Base-by-base conservation (phyloP, 2,329 filamentous ascomycete genomes). In the Neoarthrinium moseri region DNA sequence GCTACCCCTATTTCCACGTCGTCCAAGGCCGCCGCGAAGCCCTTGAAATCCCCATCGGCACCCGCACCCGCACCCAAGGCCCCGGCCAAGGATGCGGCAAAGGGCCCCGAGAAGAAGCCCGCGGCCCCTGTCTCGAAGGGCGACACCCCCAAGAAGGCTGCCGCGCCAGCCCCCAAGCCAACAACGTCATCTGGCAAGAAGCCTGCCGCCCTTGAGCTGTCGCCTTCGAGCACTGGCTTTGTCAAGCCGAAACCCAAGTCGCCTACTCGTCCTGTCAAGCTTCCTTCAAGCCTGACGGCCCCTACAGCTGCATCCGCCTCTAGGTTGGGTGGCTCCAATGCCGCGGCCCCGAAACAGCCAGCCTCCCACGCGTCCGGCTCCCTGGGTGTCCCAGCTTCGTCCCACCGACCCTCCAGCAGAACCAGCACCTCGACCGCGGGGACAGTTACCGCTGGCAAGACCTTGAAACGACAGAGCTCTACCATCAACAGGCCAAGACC, bases 251-350 rank as follows among this genome's bases (percentile, higher is more conserved):
- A 82, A 60, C 67, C 75, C 32, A 84, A 81, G 63, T 89, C 86
- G 10, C 84, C 84, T 2, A 90, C 87, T 2, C 80, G 82, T 45
- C 85, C 86, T 8, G 71, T 83, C 42, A 80, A 79, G 46, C 70
- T 90, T 1, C 83, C 86, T 7, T 72, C 85, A 8, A 83, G 84
- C 47, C 70, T 90, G 23, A 86, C 76, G 20, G 83, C 84, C 5
- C 86, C 84, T 24, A 91, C 87, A 4, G 80, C 86, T 20, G 76
- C 87, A 1, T 90, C 82, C 1, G 80, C 78, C 13, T 84, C 82
- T 12, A 89, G 84, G 64, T 71, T 76, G 40, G 72, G 72, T 13
- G 72, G 72, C n/a, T 60, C 46, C 20, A 48, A 50, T 58, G 47
- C 54, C 15, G 53, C 62, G 17, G 54, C 56, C 10, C 52, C 62